A percentile compares a stretch with the other conserved stretches of the same genome.
Conservation (phyloP, 371 early-diverging fungal genomes). For the Actinomortierella wolfii region DNA sequence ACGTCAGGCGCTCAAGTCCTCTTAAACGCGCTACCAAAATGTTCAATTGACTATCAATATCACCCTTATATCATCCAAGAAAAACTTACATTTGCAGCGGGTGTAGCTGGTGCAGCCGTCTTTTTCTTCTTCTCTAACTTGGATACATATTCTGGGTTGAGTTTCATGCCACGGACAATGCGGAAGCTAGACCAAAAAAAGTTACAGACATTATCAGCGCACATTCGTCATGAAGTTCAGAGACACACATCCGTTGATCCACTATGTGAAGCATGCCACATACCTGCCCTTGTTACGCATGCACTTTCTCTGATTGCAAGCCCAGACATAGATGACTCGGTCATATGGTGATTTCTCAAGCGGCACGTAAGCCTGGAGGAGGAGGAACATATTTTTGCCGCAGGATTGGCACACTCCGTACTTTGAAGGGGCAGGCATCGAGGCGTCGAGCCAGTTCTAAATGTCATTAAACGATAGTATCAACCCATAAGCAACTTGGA, state of each 20-base stretch:
- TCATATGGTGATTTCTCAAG: slow-evolving; percentile 75
- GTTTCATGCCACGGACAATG: slow-evolving; percentile 67
- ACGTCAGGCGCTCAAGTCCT: slow-evolving; percentile 1
- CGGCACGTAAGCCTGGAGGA: slow-evolving; percentile 79
- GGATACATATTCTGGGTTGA: slow-evolving; percentile 67
- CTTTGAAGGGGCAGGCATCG: slow-evolving; percentile 33
- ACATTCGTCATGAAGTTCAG: neutral
- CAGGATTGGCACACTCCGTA: slow-evolving; percentile 49
- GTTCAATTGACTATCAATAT: too few species aligned
- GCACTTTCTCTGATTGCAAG: slow-evolving; percentile 73
- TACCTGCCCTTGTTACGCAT: slow-evolving; percentile 74
- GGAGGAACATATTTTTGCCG: slow-evolving; percentile 58
- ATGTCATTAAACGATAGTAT: neutral
- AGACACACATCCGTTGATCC: too few species aligned
- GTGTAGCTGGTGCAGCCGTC: slow-evolving; percentile 28
- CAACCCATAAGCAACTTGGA: slow-evolving; percentile 1
- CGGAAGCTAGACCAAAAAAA: slow-evolving; percentile 53
- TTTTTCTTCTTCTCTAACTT: slow-evolving; percentile 53
- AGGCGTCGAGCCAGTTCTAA: slow-evolving; percentile 45
- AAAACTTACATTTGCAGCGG: slow-evolving; percentile 13
- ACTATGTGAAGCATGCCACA: too few species aligned
- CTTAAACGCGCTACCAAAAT: too few species aligned
- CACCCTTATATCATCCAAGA: neutral
- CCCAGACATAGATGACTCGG: slow-evolving; percentile 79
- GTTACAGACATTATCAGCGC: too few species aligned